These are phyloP conservation scores for Bruguiera hainesii DNA, from an alignment of 441 rosid species.

Conservation along the genomic window DNA sequence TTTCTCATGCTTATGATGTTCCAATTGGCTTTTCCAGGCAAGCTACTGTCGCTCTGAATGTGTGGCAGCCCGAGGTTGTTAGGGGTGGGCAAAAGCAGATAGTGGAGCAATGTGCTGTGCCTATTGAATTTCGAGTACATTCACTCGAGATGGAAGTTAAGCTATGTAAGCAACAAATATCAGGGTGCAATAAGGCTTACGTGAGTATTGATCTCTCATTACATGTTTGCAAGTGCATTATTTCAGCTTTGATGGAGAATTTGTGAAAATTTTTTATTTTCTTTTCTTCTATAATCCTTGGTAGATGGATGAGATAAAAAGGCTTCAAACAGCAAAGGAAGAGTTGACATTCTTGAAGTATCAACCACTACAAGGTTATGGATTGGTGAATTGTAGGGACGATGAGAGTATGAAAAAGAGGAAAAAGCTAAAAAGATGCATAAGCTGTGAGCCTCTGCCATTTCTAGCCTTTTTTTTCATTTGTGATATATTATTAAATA, in stretches of 20 bases:
- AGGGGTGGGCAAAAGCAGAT: conserved; percentile 63
- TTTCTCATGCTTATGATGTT: background rate
- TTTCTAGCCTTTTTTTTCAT: conserved; percentile 2
- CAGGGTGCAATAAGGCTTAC: conserved; percentile 42
- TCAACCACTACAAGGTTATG: conserved; percentile 64
- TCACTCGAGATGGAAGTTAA: conserved; percentile 74
- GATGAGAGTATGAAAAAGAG: conserved; percentile 27
- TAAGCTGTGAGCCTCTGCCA: conserved; percentile 35
- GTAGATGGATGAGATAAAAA: conserved; percentile 53
- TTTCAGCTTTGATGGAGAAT: background rate
- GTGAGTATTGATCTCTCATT: conserved; percentile 39
- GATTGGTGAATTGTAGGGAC: conserved; percentile 19
- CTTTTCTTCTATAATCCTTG: conserved; percentile 16
- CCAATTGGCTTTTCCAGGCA: conserved; percentile 44
- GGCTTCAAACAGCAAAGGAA: conserved; percentile 45
- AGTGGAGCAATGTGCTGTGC: conserved; percentile 74
- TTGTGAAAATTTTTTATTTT: background rate
- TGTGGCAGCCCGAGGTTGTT: conserved; percentile 84
- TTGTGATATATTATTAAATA: background rate
- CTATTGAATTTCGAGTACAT: conserved; percentile 51
- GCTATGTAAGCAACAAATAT: conserved; percentile 72
- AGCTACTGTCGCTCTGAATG: conserved; percentile 85
- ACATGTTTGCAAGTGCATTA: background rate
- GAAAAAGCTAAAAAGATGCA: conserved; percentile 46
- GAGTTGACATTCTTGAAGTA: conserved; percentile 64